Conservation (phyloP, 2,329 filamentous ascomycete species). For the Diaporthe aspalathi region DNA sequence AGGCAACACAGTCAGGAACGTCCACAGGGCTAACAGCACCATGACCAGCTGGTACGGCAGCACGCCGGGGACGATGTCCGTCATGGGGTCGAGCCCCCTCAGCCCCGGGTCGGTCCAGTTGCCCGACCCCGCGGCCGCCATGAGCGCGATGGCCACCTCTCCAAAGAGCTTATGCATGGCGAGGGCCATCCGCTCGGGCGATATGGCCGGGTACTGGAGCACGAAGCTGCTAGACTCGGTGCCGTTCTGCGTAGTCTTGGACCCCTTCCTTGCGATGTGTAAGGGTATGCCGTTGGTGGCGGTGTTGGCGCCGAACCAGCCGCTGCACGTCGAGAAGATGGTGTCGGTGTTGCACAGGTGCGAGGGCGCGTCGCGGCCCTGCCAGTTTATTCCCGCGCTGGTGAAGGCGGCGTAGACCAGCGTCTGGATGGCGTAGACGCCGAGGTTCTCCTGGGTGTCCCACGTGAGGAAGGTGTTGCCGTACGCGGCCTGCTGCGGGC, state of each 20-base stretch:
- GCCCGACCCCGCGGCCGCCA: conserved; percentile 9
- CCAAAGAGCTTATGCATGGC: conserved; percentile 15
- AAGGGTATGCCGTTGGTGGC: too few relatives aligned
- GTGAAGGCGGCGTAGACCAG: conserved; percentile 10
- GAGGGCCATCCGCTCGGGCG: neutral
- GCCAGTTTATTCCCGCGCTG: conserved; percentile 12
- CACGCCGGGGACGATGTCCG: conserved; percentile 2
- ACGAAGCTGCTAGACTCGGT: too few relatives aligned
- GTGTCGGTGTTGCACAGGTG: conserved; percentile 6
- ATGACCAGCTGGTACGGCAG: conserved; percentile 2
- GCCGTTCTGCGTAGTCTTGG: too few relatives aligned
- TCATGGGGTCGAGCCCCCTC: conserved; percentile 2
- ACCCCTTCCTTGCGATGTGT: too few relatives aligned
- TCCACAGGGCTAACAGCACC: neutral
- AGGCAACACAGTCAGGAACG: neutral
- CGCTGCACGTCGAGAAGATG: conserved; percentile 14
- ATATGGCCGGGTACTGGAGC: conserved; percentile 17
- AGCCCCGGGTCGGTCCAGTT: conserved; percentile 11
- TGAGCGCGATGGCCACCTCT: conserved; percentile 4
- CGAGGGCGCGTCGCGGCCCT: neutral
- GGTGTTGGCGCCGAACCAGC: conserved; percentile 6
- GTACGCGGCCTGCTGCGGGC: conserved; percentile 9
- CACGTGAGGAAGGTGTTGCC: conserved; percentile 6
- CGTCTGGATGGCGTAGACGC: conserved; percentile 9
- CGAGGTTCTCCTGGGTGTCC: neutral